phyloP scores from a whole-genome alignment of 495 filamentous ascomycete genomes.

The Podospora australis region DNA sequence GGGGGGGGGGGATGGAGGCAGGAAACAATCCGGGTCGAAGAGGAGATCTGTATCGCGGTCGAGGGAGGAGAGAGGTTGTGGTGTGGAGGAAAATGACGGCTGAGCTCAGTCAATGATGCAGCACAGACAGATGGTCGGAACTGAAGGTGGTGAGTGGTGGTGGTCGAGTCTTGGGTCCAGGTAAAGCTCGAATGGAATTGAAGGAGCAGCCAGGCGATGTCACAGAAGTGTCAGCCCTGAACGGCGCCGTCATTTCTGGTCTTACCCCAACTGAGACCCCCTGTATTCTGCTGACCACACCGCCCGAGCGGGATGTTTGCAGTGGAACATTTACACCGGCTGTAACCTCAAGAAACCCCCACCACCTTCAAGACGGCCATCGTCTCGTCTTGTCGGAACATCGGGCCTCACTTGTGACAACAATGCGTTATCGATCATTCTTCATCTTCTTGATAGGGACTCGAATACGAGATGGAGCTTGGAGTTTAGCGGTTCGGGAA shows the following conservation, averaged over 20 bases:
- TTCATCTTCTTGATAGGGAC: too few relatives aligned
- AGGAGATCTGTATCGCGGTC: not conserved
- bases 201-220: not conserved
- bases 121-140: too few relatives aligned
- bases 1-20: too few relatives aligned
- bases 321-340: not conserved
- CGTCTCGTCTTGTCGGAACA: not conserved
- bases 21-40: not conserved
- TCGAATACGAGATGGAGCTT: too few relatives aligned
- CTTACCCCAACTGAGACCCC: not conserved
- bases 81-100: constrained; percentile 1
- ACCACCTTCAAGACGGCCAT: not conserved
- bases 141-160: not conserved
- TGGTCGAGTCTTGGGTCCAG: not conserved
- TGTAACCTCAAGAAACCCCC: not conserved
- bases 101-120: too few relatives aligned
- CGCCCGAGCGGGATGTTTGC: not conserved
- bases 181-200: not conserved
- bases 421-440: too few relatives aligned
- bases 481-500: too few relatives aligned
- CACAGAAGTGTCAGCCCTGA: constrained; percentile 3
- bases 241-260: constrained; percentile 1
- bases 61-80: not conserved
- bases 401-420: not conserved
- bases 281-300: not conserved